Percentiles rank a stretch among this genome's conserved stretches.
Evolutionary conservation across 352 stramenopile genomes (phyloP).

Genomic region (Phytophthora ramorum): DNA sequence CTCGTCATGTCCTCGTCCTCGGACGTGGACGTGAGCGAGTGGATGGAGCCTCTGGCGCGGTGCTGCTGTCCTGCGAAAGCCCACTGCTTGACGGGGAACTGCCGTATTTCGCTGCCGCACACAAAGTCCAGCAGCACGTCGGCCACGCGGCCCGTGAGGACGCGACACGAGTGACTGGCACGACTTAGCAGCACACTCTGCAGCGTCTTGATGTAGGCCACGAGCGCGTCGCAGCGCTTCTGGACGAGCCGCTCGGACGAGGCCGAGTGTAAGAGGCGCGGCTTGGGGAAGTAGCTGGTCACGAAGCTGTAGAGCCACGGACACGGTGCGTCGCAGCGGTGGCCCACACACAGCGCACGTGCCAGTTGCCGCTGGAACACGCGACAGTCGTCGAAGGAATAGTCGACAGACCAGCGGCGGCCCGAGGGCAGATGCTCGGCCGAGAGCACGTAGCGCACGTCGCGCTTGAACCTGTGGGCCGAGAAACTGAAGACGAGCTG

Average conservation of each 20-base stretch:
- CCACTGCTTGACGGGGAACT: conserved; percentile 40
- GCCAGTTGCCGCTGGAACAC: conserved; percentile 24
- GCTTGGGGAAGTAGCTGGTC: conserved; percentile 45
- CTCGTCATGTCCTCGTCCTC: conserved; percentile 27
- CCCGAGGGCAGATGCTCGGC: conserved; percentile 30
- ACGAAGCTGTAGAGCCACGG: conserved; percentile 43
- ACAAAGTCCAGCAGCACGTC: conserved; percentile 36
- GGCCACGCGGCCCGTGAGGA: conserved; percentile 26
- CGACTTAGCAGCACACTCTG: conserved; percentile 34
- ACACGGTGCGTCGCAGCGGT: conserved; percentile 30
- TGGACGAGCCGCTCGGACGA: conserved; percentile 30
- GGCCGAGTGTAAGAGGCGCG: conserved; percentile 25
- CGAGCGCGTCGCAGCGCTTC: conserved; percentile 35
- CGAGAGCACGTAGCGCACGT: conserved; percentile 31
- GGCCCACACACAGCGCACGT: conserved; percentile 20
- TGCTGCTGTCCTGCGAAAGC: conserved; percentile 29
- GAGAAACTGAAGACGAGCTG: conserved; percentile 31
- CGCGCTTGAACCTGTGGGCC: conserved; percentile 16
- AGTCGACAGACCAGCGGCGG: conserved; percentile 27
- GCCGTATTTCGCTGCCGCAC: conserved; percentile 17
- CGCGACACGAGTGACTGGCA: conserved; percentile 36
- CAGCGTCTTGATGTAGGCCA: conserved; percentile 40
- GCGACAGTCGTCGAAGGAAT: conserved; percentile 37
- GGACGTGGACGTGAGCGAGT: conserved; percentile 25
- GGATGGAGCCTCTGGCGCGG: conserved; percentile 20